Evolutionary conservation across 148 eudicot species (phyloP), one percentile per base, ranked within the genome.

Genomic region (Arbutus unedo): DNA sequence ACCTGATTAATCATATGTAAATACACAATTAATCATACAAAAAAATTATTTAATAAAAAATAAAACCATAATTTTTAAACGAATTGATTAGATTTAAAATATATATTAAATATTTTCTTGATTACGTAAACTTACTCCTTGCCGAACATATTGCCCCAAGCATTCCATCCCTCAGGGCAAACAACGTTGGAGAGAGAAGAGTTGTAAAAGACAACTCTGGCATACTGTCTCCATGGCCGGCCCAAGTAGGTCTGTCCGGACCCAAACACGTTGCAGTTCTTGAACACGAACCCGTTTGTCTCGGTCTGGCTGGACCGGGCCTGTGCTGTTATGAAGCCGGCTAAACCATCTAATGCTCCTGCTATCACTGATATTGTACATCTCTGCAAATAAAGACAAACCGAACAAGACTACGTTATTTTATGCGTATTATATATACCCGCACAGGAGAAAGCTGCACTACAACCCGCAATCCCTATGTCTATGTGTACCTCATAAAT

Each of bases 171-270:
- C 83, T 90, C 84, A 31, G 98, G 93, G 21, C 83, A 73, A 66
- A 95, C 84, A 4, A 91, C 87, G 15, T 77, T 48, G 11, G 97
- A 90, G 86, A 95, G 80, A 38, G 80, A 86, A 23, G 93, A 82
- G 67, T 88, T 81, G 76, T 89, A 89, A 25, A 87, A 93, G 7
- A 93, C 82, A 13, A 91, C 98, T 62, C 98, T 84, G 3, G 98
- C 89, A 59, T 87, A 90, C 18, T 84, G 81, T 70, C 93, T 93
- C 98, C 98, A 95, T 16, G 98, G 92, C 70, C 98, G 88, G 8
- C 98, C 98, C 31, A 91, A 79, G 77, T 84, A 90, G n/a, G 82
- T 74, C 43, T 49, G 47, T 43, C 91, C 89, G 0, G 76, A 81
- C 11, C 98, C 98, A 8, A 87, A 81, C 0, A 95, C 86, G 76